Evolutionary conservation across 2,329 filamentous ascomycete species (phyloP).

Genomic region (Colletotrichum sansevieriae): DNA sequence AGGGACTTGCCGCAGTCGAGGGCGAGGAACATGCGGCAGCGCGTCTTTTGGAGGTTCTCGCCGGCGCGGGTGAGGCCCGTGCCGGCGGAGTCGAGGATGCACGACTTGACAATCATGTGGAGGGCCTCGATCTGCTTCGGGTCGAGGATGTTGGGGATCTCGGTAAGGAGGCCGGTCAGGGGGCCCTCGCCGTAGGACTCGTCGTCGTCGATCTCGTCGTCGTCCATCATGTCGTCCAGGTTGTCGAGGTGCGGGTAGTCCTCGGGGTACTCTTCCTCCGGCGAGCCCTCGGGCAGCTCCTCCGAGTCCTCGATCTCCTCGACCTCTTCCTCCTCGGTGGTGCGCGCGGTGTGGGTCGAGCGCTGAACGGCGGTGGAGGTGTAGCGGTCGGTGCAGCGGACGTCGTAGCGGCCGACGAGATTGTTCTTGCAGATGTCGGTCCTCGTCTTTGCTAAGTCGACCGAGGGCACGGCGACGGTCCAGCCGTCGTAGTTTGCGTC

Average conservation of each 20-base stretch:
- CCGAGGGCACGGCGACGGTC: conserved; percentile 70
- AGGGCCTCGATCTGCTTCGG: conserved; percentile 96
- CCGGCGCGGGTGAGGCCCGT: conserved; percentile 75
- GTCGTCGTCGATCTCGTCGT: conserved; percentile 79
- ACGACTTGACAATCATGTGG: conserved; percentile 97
- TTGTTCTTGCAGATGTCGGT: conserved; percentile 71
- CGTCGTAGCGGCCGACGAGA: conserved; percentile 65
- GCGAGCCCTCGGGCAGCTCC: conserved; percentile 58
- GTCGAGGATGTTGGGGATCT: conserved; percentile 93
- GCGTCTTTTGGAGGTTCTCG: conserved; percentile 89
- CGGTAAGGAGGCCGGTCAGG: conserved; percentile 86
- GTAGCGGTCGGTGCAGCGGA: conserved; percentile 57
- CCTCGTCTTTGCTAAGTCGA: conserved; percentile 69
- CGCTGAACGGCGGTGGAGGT: conserved; percentile 46
- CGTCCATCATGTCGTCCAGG: conserved; percentile 68
- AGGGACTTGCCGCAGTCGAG: conserved; percentile 92
- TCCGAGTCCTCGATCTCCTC: conserved; percentile 65
- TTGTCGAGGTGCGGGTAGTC: conserved; percentile 53
- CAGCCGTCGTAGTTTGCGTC: conserved; percentile 72
- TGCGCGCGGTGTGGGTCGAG: conserved; percentile 45
- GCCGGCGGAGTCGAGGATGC: conserved; percentile 86
- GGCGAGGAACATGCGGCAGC: conserved; percentile 90
- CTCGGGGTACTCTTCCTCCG: conserved; percentile 43
- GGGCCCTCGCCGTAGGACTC: conserved; percentile 85
- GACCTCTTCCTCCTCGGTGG: conserved; percentile 58